Percentiles rank a stretch among this genome's conserved stretches.
Evolutionary conservation across 2,329 filamentous ascomycete genomes (phyloP).

Genomic region (Chrysosporium queenslandicum): DNA sequence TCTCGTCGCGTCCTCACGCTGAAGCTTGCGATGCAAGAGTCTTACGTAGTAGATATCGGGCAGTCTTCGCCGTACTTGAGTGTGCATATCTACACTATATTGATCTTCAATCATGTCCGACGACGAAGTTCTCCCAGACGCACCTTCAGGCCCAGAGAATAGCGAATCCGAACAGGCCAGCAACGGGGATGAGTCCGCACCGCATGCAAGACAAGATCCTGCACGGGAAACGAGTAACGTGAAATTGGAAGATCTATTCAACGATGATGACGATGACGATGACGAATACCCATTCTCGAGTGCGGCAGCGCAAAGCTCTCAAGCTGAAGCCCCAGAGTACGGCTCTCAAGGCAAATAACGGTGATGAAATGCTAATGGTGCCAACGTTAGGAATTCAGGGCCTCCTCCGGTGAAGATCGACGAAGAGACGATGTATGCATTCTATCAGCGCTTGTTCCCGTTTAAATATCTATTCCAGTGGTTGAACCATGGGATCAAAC

Average conservation of each 20-base stretch:
- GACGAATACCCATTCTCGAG: slow-evolving; percentile 49
- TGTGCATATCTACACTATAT: not conserved
- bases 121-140: slow-evolving; percentile 13
- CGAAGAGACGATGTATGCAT: slow-evolving; percentile 77
- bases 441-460: slow-evolving; percentile 91
- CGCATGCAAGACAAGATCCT: slow-evolving; percentile 24
- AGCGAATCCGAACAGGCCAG: not conserved
- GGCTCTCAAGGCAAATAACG: too few relatives aligned
- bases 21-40: too few relatives aligned
- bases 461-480: slow-evolving; percentile 94
- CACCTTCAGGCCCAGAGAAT: not conserved
- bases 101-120: slow-evolving; percentile 9
- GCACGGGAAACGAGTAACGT: slow-evolving; percentile 25
- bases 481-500: slow-evolving; percentile 86
- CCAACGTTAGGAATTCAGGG: slow-evolving; percentile 21
- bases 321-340: too few relatives aligned
- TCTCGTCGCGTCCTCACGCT: too few relatives aligned
- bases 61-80: not conserved
- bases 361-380: not conserved
- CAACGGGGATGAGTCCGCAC: slow-evolving; percentile 17
- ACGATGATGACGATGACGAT: slow-evolving; percentile 46
- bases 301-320: slow-evolving; percentile 20
- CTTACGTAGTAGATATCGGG: too few relatives aligned
- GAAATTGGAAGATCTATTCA: slow-evolving; percentile 51
- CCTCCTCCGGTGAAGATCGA: slow-evolving; percentile 49